A percentile compares a stretch with the other conserved stretches of the same genome.
Evolutionary conservation across 352 stramenopile species (phyloP).

Genomic region (Discostella stelligera): DNA sequence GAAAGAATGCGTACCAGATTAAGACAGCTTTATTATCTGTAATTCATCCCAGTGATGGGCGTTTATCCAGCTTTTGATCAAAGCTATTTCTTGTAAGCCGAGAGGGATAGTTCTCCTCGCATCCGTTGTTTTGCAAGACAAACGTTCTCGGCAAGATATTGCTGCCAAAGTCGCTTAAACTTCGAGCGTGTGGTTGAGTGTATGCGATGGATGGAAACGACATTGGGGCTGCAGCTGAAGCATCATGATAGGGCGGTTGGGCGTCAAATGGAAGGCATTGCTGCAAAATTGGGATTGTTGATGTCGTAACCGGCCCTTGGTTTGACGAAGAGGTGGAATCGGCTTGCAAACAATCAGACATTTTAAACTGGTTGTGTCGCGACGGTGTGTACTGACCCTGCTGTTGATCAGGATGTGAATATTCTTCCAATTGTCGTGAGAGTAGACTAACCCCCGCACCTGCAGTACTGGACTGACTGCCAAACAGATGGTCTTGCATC

Average conservation of each 20-base stretch:
- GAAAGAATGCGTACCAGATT: too few species aligned
- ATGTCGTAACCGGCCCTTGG: constrained; percentile 23
- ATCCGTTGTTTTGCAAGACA: constrained; percentile 8
- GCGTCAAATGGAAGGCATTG: constrained; percentile 4
- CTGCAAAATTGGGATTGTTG: background rate
- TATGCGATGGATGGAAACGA: constrained; percentile 18
- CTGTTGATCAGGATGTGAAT: constrained; percentile 36
- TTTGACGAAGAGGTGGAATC: constrained; percentile 23
- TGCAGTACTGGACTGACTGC: constrained; percentile 3
- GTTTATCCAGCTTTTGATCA: background rate
- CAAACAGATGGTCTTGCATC: constrained; percentile 33
- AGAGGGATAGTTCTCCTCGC: background rate
- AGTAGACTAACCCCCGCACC: constrained; percentile 39
- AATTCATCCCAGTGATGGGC: background rate
- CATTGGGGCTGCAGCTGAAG: constrained; percentile 10
- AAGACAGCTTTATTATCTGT: background rate
- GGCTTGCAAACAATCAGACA: constrained; percentile 12
- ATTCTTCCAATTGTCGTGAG: constrained; percentile 49
- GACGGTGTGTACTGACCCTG: background rate
- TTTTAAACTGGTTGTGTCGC: constrained; percentile 6
- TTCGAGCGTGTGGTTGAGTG: constrained; percentile 11
- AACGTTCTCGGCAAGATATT: constrained; percentile 18
- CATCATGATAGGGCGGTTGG: constrained; percentile 2
- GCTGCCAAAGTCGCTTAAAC: constrained; percentile 13
- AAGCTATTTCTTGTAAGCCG: too few species aligned